Evolutionary conservation across 2,329 filamentous ascomycete genomes (phyloP).

Genomic region (Diaporthe citriasiana): DNA sequence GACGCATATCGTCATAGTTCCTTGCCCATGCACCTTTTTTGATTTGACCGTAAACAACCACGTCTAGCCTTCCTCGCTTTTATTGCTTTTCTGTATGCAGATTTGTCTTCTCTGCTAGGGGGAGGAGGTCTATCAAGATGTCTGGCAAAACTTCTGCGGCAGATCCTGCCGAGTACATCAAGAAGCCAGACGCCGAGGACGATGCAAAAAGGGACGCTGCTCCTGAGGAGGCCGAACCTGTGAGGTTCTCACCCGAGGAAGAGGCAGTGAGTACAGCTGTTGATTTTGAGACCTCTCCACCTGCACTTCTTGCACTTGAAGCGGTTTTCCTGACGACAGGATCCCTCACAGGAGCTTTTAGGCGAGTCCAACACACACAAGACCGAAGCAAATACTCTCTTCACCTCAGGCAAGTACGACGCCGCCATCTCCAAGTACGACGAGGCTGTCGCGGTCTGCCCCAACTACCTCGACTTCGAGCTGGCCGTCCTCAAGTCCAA

Average conservation of each 20-base stretch:
- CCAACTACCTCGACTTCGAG: constrained; percentile 89
- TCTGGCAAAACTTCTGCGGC: constrained; percentile 51
- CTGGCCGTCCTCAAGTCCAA: constrained; percentile 90
- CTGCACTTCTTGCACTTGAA: no score
- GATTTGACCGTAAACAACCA: not conserved
- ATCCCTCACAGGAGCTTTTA: constrained; percentile 70
- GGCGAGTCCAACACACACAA: constrained; percentile 81
- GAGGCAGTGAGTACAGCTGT: constrained; percentile 62
- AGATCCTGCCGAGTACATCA: constrained; percentile 56
- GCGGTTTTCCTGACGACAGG: constrained; percentile 25
- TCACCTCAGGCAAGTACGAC: constrained; percentile 78
- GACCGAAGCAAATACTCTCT: constrained; percentile 82
- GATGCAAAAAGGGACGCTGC: constrained; percentile 42
- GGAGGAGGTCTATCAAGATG: constrained; percentile 20
- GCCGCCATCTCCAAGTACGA: constrained; percentile 88
- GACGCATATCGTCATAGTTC: constrained; percentile 24
- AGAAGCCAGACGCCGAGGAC: constrained; percentile 30
- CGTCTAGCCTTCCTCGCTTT: not conserved
- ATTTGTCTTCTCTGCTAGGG: constrained; percentile 5
- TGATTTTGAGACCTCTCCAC: not conserved
- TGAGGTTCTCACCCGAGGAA: constrained; percentile 67
- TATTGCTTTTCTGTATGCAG: not conserved
- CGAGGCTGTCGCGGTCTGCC: constrained; percentile 82
- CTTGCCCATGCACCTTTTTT: not conserved
- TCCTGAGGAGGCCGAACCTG: constrained; percentile 50